These are phyloP conservation scores for Paragyromitra xinjiangensis DNA, from an alignment of 495 filamentous ascomycete species.

Conservation along the genomic window DNA sequence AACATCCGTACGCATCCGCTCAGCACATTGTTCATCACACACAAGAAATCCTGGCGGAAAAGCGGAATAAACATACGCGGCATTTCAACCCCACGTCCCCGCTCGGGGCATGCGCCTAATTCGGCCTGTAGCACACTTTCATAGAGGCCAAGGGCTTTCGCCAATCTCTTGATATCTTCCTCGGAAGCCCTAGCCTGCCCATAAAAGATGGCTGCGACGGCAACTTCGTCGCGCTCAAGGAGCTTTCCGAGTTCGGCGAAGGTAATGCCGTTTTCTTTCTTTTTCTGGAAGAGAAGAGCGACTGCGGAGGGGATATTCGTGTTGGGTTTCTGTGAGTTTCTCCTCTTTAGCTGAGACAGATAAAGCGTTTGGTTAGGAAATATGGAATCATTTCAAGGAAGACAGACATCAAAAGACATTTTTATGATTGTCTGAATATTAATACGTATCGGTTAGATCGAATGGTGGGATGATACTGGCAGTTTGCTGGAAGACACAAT, in stretches of 20 bases:
- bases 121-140: constrained; percentile 68
- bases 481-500: not conserved
- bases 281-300: constrained; percentile 82
- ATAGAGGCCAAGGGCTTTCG: constrained; percentile 71
- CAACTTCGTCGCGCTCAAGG: constrained; percentile 87
- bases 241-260: constrained; percentile 82
- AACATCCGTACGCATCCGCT: not conserved
- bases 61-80: constrained; percentile 64
- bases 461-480: not conserved
- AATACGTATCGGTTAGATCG: not conserved
- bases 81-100: constrained; percentile 87
- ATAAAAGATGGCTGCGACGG: constrained; percentile 92
- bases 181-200: constrained; percentile 83
- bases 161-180: constrained; percentile 79
- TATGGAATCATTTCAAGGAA: not conserved
- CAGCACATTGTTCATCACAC: constrained; percentile 12
- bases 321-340: constrained; percentile 39
- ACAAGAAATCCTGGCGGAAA: not conserved
- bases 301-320: constrained; percentile 72
- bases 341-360: not conserved
- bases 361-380: not conserved
- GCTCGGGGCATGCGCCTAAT: constrained; percentile 78
- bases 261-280: constrained; percentile 75
- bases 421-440: not conserved
- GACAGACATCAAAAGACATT: constrained; percentile 16